Base-by-base conservation (phyloP, 108 stramenopile genomes). In the Cyclostephanos invisitatus region DNA sequence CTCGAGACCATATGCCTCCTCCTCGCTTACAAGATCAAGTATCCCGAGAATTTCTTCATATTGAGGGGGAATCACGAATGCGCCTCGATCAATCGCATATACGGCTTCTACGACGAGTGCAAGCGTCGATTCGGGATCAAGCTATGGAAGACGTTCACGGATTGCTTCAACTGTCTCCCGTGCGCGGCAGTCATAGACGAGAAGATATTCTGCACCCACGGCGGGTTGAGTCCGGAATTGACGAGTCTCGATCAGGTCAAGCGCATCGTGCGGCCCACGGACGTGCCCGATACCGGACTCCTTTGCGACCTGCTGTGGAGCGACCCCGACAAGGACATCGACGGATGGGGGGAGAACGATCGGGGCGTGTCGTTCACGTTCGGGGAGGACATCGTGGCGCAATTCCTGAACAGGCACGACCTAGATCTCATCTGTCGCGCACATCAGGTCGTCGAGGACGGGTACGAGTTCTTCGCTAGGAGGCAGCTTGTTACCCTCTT, bases 291-390 rank as follows among this genome's bases (percentile, higher is more conserved):
- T 69, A 99, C 99, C 61, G 99, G 99, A 40, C 84, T 99, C 29
- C 82, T 99, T 35, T 99, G 99, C 72, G 99, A 99, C 83, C 84
- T 99, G 55, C 89, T 99, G 46, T 99, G 99, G 99, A 89, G 94
- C 28, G 99, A 99, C 73, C 99, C 99, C 54, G 99, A 99, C 80
- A 98, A 98, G 82, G 98, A 98, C 72, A 96, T 98, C 67, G 93
- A 97, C 64, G 99, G 98, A 5, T 99, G 99, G 99, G 99, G 98
- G 49, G 98, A 99, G 91, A 99, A 99, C 79, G 99, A 99, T 78
- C 86, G 99, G 21, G 99, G 99, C 74, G 99, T 99, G 15, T 93
- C 91, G 21, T 99, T 98, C 82, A 99, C 99, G 62, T 99, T 99
- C 73, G 99, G 99, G 42, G 98, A 99, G 73, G 99, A 99, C 77